Conservation (phyloP, 352 stramenopile genomes). For the Globisporangium rhizosaccharum region DNA sequence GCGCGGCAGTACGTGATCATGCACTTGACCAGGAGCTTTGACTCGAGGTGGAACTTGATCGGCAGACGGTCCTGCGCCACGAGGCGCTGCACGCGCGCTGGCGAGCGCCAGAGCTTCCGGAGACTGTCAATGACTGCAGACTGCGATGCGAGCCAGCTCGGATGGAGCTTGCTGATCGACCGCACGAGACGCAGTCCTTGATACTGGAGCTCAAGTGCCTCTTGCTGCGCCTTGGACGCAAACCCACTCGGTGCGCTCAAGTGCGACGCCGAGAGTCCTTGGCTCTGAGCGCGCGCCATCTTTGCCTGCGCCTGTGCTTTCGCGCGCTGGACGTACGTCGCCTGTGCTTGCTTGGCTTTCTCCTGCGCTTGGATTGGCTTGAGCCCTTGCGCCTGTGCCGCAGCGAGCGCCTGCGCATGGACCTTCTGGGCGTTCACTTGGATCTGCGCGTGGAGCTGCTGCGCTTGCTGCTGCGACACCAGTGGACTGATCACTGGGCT, state of each 20-base stretch:
- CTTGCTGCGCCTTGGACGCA: conserved; percentile 70
- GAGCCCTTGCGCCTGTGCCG: conserved; percentile 77
- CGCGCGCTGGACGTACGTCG: conserved; percentile 80
- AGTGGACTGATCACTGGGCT: conserved; percentile 45
- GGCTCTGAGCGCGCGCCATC: conserved; percentile 68
- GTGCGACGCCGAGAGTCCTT: conserved; percentile 39
- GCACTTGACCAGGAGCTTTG: conserved; percentile 92
- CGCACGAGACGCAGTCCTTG: conserved; percentile 92
- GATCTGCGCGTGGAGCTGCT: conserved; percentile 85
- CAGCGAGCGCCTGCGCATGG: conserved; percentile 81
- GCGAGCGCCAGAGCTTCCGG: conserved; percentile 92
- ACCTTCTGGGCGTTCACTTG: conserved; percentile 89
- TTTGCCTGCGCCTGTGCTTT: conserved; percentile 87
- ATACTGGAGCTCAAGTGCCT: conserved; percentile 92
- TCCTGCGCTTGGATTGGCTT: conserved; percentile 85
- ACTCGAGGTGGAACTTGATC: conserved; percentile 94
- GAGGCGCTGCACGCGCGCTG: conserved; percentile 69
- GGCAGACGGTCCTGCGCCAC: conserved; percentile 66
- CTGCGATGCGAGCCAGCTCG: conserved; percentile 81
- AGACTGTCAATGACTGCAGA: conserved; percentile 91
- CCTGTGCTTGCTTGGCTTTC: conserved; percentile 87
- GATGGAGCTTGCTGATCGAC: conserved; percentile 88
- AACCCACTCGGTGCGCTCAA: conserved; percentile 33
- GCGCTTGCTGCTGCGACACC: conserved; percentile 74
- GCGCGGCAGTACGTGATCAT: conserved; percentile 92